Evolutionary conservation across 2,329 filamentous ascomycete genomes (phyloP), one percentile per base, ranked within the genome.

Genomic region (Davidsoniella eucalypti): DNA sequence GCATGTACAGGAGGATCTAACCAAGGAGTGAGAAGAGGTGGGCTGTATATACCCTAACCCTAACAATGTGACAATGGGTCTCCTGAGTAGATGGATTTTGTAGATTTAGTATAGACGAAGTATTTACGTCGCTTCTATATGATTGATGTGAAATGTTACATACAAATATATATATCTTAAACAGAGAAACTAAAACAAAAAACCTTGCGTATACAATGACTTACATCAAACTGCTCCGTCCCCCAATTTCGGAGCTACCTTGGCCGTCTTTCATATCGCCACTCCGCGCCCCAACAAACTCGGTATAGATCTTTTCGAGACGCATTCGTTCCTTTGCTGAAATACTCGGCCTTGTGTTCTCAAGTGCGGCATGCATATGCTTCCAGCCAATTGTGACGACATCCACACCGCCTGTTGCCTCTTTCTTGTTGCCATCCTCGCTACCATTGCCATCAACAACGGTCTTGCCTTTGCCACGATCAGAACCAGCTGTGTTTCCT

Each of bases 231-330:
- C 87, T 96, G 58, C 83, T 90, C 61, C 92, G 72, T 12, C 88
- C 92, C 6, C 92, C 92, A 66, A 98, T 79, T 65, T 96, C 92
- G 64, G 81, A 93, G 51, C 83, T 84, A 0, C 84, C 87, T 65
- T 96, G 86, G 1, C 92, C 92, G 64, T 84, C 90, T 54, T 81
- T 86, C 86, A 98, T 87, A 69, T 96, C 88, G 6, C 92, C 92
- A 63, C 88, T 94, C 57, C 92, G 74, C 0, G 87, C 88, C 3
- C 86, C 84, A 0, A 95, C 81, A 69, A 98, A 98, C 66, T 98
- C 92, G 14, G 74, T 71, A 62, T 98, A 98, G 54, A 98, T 95
- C 39, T 76, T 76, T 58, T 77, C 73, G 56, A 98, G 65, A 53
- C 90, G 70, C 54, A 68, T 71, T 58, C 80, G 75, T 67, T 98